These are phyloP conservation scores for Postia placenta DNA, from an alignment of 768 basidiomycete species.

Conservation along the genomic window DNA sequence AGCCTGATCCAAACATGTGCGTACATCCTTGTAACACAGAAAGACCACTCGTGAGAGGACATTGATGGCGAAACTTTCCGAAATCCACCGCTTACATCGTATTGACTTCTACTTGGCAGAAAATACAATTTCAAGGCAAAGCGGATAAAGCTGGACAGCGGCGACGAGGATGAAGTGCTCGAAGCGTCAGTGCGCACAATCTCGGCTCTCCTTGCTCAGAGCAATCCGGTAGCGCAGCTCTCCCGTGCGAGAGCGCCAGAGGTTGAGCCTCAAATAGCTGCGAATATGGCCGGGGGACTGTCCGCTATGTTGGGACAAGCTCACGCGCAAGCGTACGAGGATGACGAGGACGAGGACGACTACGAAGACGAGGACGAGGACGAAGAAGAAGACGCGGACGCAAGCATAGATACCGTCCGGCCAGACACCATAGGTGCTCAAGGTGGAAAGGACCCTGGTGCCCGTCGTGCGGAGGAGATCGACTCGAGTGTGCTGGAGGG, in stretches of 20 bases:
- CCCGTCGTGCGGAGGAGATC: constrained; percentile 8
- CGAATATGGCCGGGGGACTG: constrained; percentile 76
- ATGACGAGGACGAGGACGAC: constrained; percentile 50
- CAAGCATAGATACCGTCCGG: constrained; percentile 37
- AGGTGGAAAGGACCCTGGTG: constrained; percentile 5
- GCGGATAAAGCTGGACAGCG: constrained; percentile 39
- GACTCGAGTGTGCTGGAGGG: constrained; percentile 18
- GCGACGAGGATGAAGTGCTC: constrained; percentile 53
- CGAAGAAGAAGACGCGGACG: constrained; percentile 37
- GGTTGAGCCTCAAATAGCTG: constrained; percentile 54
- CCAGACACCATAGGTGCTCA: constrained; percentile 57
- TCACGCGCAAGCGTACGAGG: constrained; percentile 53
- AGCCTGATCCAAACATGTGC: constrained; percentile 77
- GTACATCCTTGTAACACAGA: constrained; percentile 23
- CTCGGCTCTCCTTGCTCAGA: constrained; percentile 57
- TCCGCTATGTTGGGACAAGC: constrained; percentile 77
- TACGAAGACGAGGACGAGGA: constrained; percentile 41
- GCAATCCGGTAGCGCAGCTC: constrained; percentile 21
- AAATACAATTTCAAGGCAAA: constrained; percentile 79
- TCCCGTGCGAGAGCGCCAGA: constrained; percentile 1
- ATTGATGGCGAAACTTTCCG: neutral
- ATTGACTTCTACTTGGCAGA: constrained; percentile 33
- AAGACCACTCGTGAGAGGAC: neutral
- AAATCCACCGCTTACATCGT: neutral
- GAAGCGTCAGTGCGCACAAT: constrained; percentile 73